Evolutionary conservation across 106 monocot species (phyloP).

Genomic region (Dendrobium huoshanense): DNA sequence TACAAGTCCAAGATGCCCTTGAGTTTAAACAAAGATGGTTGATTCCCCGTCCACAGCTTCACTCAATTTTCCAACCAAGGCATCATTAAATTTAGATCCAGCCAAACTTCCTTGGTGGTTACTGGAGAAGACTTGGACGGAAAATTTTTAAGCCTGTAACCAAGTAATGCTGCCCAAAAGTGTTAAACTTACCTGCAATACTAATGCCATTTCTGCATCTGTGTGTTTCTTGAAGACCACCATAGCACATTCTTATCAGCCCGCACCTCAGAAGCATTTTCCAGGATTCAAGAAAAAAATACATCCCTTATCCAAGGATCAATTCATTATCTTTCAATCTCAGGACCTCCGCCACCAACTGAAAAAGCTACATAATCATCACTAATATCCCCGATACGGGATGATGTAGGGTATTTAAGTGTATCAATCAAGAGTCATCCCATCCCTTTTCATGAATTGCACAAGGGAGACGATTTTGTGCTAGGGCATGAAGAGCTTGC

Average conservation of each 20-base stretch:
- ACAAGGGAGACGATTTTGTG: constrained; percentile 44
- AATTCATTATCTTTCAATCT: neutral
- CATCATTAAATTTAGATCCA: neutral
- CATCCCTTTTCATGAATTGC: constrained; percentile 55
- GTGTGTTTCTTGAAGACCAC: constrained; percentile 51
- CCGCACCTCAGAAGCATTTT: neutral
- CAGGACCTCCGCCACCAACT: too few relatives aligned
- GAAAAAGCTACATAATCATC: too few relatives aligned
- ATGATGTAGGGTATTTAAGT: constrained; percentile 75
- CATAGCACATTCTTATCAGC: neutral
- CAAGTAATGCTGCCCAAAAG: constrained; percentile 58
- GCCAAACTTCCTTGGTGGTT: constrained; percentile 4
- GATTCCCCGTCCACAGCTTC: neutral
- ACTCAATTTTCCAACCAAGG: neutral
- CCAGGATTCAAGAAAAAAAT: neutral
- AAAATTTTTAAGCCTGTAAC: constrained; percentile 44
- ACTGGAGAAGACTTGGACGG: constrained; percentile 21
- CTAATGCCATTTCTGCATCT: constrained; percentile 78
- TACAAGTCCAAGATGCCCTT: neutral
- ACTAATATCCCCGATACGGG: too few relatives aligned
- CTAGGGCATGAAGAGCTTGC: constrained; percentile 78
- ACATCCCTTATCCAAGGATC: neutral
- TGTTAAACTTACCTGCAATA: constrained; percentile 48
- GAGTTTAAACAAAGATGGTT: neutral
- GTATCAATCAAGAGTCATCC: constrained; percentile 63